phyloP scores from a whole-genome alignment of 352 stramenopile species.

The Globisporangium middletonii region DNA sequence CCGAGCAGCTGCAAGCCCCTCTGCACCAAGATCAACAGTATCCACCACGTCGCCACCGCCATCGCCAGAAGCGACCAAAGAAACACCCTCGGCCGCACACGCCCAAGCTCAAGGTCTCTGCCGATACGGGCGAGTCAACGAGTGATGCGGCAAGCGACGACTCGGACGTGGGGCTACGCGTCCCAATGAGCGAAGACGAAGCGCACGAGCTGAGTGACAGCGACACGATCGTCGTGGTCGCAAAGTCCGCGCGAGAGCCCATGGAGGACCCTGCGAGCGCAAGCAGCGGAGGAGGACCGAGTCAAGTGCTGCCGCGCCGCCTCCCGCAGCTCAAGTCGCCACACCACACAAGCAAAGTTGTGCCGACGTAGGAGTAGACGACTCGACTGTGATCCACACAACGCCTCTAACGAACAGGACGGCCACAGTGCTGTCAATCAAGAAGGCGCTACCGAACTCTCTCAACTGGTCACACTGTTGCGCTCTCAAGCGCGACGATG shows the following conservation, averaged over 20 bases:
- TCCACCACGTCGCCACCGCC: not conserved
- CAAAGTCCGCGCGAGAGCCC: conserved; percentile 2
- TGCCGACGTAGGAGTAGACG: conserved; percentile 7
- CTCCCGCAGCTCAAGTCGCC: conserved; percentile 2
- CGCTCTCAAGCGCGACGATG: too few species aligned
- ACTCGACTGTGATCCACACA: not conserved
- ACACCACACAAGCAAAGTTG: conserved; percentile 11
- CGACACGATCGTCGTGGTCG: not conserved
- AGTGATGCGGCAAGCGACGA: not conserved
- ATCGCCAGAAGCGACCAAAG: conserved; percentile 4
- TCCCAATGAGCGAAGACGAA: not conserved
- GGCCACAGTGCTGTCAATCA: too few species aligned
- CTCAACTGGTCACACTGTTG: too few species aligned
- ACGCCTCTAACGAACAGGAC: too few species aligned
- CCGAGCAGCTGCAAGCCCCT: not conserved
- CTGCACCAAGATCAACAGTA: not conserved
- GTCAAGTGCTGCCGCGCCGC: not conserved
- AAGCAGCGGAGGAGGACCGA: not conserved
- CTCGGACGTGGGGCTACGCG: not conserved
- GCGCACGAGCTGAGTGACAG: not conserved
- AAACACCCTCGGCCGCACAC: conserved; percentile 3
- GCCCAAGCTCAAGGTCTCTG: not conserved
- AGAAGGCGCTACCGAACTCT: too few species aligned
- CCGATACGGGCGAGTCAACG: not conserved
- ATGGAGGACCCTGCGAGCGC: not conserved